These are phyloP conservation scores for Lagenidium giganteum DNA, from an alignment of 352 stramenopile species.

Conservation along the genomic window DNA sequence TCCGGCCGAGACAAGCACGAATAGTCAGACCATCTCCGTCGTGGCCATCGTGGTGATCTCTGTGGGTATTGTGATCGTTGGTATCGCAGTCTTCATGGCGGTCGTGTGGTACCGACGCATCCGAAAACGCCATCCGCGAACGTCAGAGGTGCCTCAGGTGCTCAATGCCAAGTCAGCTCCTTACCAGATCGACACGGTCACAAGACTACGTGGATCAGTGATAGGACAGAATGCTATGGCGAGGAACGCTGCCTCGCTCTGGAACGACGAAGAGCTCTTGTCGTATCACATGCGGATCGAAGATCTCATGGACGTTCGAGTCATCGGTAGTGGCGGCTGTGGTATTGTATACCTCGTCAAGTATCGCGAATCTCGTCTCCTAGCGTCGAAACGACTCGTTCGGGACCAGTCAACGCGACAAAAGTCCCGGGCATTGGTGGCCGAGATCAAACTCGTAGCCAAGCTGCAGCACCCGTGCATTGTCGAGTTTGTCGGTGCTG, in stretches of 20 bases:
- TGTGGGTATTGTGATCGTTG: slow-evolving; percentile 3
- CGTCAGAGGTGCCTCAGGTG: slow-evolving; percentile 2
- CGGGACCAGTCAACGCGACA: slow-evolving; percentile 6
- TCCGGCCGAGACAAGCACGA: background rate
- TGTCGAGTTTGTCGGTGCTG: slow-evolving; percentile 28
- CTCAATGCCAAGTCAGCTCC: slow-evolving; percentile 2
- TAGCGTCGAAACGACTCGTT: slow-evolving; percentile 11
- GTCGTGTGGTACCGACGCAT: slow-evolving; percentile 11
- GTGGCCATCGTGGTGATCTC: slow-evolving; percentile 7
- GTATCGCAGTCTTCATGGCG: slow-evolving; percentile 1
- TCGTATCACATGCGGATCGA: slow-evolving; percentile 1
- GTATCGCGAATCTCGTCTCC: background rate
- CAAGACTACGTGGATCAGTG: too few relatives aligned
- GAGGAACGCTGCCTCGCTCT: slow-evolving; percentile 3
- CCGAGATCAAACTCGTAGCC: slow-evolving; percentile 31
- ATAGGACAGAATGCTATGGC: background rate
- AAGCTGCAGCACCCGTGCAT: slow-evolving; percentile 28
- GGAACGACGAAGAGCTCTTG: slow-evolving; percentile 12
- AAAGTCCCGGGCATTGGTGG: slow-evolving; percentile 16
- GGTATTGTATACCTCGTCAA: slow-evolving; percentile 9
- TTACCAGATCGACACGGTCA: too few relatives aligned
- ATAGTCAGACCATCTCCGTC: background rate
- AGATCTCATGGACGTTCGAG: slow-evolving; percentile 6
- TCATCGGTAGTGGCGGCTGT: slow-evolving; percentile 7
- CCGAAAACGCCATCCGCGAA: slow-evolving; percentile 1